Evolutionary conservation across 495 filamentous ascomycete species (phyloP), one percentile per base, ranked within the genome.

Genomic region (Penicillium lividum): DNA sequence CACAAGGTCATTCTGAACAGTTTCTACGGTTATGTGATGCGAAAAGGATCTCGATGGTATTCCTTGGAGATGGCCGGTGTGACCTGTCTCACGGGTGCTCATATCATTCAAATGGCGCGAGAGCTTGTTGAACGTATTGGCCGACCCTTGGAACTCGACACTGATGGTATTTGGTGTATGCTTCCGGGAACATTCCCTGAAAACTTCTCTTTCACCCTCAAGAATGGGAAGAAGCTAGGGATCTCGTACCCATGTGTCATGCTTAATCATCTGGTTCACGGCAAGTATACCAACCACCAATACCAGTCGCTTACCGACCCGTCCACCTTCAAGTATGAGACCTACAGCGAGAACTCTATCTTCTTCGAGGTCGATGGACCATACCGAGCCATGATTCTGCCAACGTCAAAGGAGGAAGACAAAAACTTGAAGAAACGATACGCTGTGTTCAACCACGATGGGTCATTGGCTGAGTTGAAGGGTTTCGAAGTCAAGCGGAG

Each of bases 161-260:
- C 94, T 3, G 94, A 99, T 67, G 94, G 94, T 85, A 99, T 99
- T 67, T 99, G 94, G 94, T 99, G 94, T 80, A 99, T 99, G 85
- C 81, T 99, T 64, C 94, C 94, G 0, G 94, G 91, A 3, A 93
- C 91, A 0, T 99, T 99, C 66, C 94, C 94, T 0, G 94, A 99
- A 66, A 97, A 99, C 71, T 96, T 97, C 70, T 83, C 87, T 7
- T 99, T 99, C 79, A 92, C 86, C 51, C 72, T 98, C 52, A 92
- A 92, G 68, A 94, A 92, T 65, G 95, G 94, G 55, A 98, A 97
- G 80, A 98, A 97, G 67, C 68, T 97, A 55, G 79, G 89, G 15
- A 93, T 99, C 54, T 98, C 95, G 0, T 99, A 98, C 65, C 94
- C 94, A 36, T 99, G 94, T 74, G 93, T 97, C 61, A 99, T 99